These are phyloP conservation scores for Pascua guehoae DNA, from an alignment of 1,284 basidiomycete species.

Conservation along the genomic window DNA sequence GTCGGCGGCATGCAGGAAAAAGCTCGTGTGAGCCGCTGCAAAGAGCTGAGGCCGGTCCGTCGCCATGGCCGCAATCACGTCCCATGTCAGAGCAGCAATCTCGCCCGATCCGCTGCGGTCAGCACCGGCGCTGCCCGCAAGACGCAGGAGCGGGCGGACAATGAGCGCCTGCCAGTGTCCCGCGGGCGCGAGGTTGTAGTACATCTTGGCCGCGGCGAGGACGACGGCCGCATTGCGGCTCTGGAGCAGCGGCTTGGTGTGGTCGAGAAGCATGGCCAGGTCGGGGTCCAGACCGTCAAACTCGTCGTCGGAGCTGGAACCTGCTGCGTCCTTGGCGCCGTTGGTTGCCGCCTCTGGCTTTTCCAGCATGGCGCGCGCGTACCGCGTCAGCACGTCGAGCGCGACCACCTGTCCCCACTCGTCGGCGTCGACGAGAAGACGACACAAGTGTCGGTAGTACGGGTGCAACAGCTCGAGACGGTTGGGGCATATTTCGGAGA, in stretches of 20 bases:
- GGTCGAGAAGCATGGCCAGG: conserved; percentile 69
- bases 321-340: neutral
- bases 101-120: conserved; percentile 61
- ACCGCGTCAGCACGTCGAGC: conserved; percentile 73
- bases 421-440: conserved; percentile 80
- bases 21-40: conserved; percentile 59
- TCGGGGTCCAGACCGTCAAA: conserved; percentile 65
- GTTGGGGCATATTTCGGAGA: conserved; percentile 75
- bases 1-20: conserved; percentile 68
- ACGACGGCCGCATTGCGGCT: conserved; percentile 83
- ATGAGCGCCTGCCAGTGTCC: conserved; percentile 33
- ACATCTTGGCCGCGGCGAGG: conserved; percentile 64
- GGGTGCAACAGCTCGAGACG: conserved; percentile 81
- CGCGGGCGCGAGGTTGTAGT: conserved; percentile 68
- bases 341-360: conserved; percentile 55
- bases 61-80: conserved; percentile 65
- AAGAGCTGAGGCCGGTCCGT: conserved; percentile 63
- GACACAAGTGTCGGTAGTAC: conserved; percentile 81
- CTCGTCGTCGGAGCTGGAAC: conserved; percentile 31
- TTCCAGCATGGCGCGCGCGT: conserved; percentile 78
- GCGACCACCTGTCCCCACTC: conserved; percentile 92
- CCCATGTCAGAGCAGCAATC: conserved; percentile 67
- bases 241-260: conserved; percentile 70
- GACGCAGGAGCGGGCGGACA: conserved; percentile 38
- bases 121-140: conserved; percentile 49